These are phyloP conservation scores for Hylodesmum podocarpum DNA, from an alignment of 306 rosid species.

Conservation along the genomic window DNA sequence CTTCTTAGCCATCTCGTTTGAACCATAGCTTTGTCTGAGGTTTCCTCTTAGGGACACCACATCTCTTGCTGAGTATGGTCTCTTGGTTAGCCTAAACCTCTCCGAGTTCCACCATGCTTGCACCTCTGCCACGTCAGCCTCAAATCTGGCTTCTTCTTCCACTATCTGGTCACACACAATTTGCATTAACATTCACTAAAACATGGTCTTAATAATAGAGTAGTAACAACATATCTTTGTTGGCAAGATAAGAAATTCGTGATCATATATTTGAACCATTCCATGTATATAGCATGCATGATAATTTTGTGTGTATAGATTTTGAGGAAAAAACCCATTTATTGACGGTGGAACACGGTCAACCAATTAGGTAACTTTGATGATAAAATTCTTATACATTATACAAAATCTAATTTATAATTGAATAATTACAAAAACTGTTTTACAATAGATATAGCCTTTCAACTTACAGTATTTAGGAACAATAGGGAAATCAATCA, in stretches of 20 bases:
- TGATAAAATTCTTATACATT: no score
- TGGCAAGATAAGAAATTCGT: no score
- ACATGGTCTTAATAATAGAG: neutral
- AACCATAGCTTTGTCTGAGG: slow-evolving; percentile 72
- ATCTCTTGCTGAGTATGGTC: slow-evolving; percentile 79
- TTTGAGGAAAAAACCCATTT: no score
- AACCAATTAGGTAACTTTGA: no score
- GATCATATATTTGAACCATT: no score
- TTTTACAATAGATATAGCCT: no score
- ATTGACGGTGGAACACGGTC: no score
- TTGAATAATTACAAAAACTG: no score
- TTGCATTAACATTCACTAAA: neutral
- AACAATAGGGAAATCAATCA: neutral
- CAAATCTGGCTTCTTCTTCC: slow-evolving; percentile 94
- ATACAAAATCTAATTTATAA: no score
- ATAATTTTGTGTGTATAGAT: neutral
- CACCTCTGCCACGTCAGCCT: slow-evolving; percentile 87
- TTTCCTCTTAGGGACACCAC: slow-evolving; percentile 86
- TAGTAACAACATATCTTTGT: no score
- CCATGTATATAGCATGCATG: neutral
- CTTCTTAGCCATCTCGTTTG: slow-evolving; percentile 80
- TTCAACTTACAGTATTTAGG: no score
- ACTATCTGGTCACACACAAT: slow-evolving; percentile 50
- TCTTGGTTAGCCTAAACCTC: slow-evolving; percentile 71
- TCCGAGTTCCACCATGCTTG: slow-evolving; percentile 89